Percentiles rank a stretch among this genome's conserved stretches.
These are phyloP conservation scores for Breynia disticha DNA, from an alignment of 441 rosid genomes.

Conservation along the genomic window DNA sequence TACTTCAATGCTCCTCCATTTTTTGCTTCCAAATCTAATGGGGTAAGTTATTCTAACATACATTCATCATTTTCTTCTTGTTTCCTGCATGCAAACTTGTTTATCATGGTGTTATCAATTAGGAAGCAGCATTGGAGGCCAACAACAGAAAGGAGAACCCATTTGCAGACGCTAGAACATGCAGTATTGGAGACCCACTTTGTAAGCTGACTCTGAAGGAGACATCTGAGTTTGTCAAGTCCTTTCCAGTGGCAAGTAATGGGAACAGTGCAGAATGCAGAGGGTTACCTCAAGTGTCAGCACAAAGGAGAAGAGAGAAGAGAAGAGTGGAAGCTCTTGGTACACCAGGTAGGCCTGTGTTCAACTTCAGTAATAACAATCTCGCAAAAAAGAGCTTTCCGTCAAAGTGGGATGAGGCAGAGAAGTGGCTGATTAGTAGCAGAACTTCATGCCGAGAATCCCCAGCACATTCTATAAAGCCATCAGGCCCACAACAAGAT, in stretches of 20 bases:
- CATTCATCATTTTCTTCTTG: conserved; percentile 3
- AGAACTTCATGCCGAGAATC: conserved; percentile 41
- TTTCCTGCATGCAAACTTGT: conserved; percentile 10
- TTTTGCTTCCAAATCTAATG: conserved; percentile 28
- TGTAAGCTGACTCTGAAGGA: conserved; percentile 68
- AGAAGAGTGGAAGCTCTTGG: conserved; percentile 57
- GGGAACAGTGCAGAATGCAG: conserved; percentile 19
- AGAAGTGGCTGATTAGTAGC: conserved; percentile 68
- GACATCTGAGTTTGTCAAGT: conserved; percentile 61
- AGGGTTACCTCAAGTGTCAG: conserved; percentile 30
- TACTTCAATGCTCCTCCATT: conserved; percentile 38
- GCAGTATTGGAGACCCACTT: conserved; percentile 47
- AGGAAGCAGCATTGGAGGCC: conserved; percentile 37
- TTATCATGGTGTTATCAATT: neutral
- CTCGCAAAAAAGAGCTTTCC: conserved; percentile 59
- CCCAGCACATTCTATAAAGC: conserved; percentile 50
- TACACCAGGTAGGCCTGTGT: conserved; percentile 79
- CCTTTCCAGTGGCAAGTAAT: conserved; percentile 40
- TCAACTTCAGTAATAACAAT: conserved; percentile 39
- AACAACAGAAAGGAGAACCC: conserved; percentile 36
- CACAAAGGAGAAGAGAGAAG: conserved; percentile 43
- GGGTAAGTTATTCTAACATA: conserved; percentile 28
- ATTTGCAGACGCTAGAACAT: conserved; percentile 25
- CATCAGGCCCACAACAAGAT: no score
- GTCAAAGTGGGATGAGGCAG: conserved; percentile 94